phyloP scores from a whole-genome alignment of 495 filamentous ascomycete species.

The Cercophora sp. region DNA sequence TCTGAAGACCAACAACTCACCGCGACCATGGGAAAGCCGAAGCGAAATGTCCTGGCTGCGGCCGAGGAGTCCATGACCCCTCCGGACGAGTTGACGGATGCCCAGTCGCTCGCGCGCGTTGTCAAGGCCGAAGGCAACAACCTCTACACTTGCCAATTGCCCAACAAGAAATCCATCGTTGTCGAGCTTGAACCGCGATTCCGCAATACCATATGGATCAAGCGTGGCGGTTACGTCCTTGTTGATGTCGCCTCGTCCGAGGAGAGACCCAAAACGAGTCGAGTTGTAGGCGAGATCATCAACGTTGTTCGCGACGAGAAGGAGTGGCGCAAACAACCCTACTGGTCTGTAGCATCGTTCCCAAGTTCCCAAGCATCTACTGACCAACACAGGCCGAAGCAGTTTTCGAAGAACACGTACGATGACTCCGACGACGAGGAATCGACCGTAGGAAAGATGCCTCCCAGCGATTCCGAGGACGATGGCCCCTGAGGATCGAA shows the following conservation, averaged over 20 bases:
- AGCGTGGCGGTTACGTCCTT: conserved; percentile 78
- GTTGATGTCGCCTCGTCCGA: conserved; percentile 64
- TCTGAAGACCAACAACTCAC: too few relatives aligned
- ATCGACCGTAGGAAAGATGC: conserved; percentile 77
- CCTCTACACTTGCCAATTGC: conserved; percentile 69
- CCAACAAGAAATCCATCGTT: conserved; percentile 53
- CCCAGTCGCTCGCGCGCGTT: conserved; percentile 69
- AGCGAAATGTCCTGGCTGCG: conserved; percentile 67
- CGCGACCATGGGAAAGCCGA: conserved; percentile 64
- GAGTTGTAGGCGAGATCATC: conserved; percentile 82
- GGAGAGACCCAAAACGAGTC: conserved; percentile 67
- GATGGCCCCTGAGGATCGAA: conserved; percentile 38
- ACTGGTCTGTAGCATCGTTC: conserved; percentile 59
- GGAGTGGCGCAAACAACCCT: conserved; percentile 82
- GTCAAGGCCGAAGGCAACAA: conserved; percentile 83
- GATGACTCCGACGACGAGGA: conserved; percentile 66
- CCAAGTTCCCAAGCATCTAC: not conserved
- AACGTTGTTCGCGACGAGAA: conserved; percentile 92
- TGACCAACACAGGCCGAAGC: conserved; percentile 60
- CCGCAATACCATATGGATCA: conserved; percentile 87
- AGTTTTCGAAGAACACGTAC: conserved; percentile 65
- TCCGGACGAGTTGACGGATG: conserved; percentile 57
- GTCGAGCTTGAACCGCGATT: conserved; percentile 79
- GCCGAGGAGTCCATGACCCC: conserved; percentile 72
- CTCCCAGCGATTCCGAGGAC: conserved; percentile 64